phyloP scores from a whole-genome alignment of 140 eudicot genomes.

The Cichorium intybus region DNA sequence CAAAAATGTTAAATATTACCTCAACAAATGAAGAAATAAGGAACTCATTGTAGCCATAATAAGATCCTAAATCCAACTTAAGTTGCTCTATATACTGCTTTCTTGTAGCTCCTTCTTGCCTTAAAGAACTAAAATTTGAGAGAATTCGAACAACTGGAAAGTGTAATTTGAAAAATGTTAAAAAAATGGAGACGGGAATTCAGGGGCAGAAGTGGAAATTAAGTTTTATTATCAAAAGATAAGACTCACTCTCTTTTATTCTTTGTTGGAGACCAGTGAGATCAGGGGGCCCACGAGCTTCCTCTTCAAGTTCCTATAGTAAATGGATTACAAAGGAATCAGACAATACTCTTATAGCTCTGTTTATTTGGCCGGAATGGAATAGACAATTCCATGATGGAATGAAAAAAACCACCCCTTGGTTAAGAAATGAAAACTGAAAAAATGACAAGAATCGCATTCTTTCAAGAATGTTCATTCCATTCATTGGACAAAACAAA shows the following conservation, averaged over 20 bases:
- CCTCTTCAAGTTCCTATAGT: conserved; percentile 76
- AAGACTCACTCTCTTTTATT: conserved; percentile 79
- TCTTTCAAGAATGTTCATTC: too few species aligned
- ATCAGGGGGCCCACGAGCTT: conserved; percentile 85
- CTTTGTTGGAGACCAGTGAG: conserved; percentile 80
- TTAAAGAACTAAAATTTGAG: conserved; percentile 66
- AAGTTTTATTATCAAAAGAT: background rate
- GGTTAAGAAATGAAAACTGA: too few species aligned
- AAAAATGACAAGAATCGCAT: too few species aligned
- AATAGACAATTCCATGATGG: too few species aligned
- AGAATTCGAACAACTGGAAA: conserved; percentile 75
- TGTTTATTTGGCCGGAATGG: too few species aligned
- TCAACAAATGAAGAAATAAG: conserved; percentile 75
- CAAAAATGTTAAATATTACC: conserved; percentile 31
- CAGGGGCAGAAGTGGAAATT: background rate
- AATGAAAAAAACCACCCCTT: too few species aligned
- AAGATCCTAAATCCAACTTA: conserved; percentile 69
- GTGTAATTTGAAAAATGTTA: background rate
- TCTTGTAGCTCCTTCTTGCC: conserved; percentile 78
- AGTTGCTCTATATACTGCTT: conserved; percentile 84
- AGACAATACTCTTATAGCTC: background rate
- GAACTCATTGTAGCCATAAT: conserved; percentile 91
- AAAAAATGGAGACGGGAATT: background rate
- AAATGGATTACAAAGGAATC: conserved; percentile 4
- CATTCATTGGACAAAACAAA: too few species aligned